Evolutionary conservation across 2,329 filamentous ascomycete genomes (phyloP), one percentile per base, ranked within the genome.

Genomic region (Fusarium metavorans): DNA sequence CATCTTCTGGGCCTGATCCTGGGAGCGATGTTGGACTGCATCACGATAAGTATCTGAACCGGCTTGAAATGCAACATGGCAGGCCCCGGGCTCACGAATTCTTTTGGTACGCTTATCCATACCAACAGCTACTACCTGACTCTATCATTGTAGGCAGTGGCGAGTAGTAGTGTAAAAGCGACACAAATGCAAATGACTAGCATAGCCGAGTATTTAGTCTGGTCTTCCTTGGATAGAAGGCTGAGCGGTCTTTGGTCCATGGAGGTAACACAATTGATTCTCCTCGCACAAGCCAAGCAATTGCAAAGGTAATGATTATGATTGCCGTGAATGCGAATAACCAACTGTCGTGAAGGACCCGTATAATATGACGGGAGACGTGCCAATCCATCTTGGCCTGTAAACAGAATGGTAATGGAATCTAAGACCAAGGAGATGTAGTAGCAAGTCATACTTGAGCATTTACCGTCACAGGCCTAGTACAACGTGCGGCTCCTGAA

Each of bases 221-320:
- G 67, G 6, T 73, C 62, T 3, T 64, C 58, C 6, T 48, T 67
- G 2, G 70, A 58, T 18, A 71, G 73, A 23, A 73, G 37, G 18
- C 67, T 67, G 3, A 73, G 4, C 73, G 52, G 18, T 73, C 71
- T 41, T 71, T 73, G 5, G 70, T 73, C 71, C 70, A 73, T 2
- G 63, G 52, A 11, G 70, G 70, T 62, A 73, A 63, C 5, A 39
- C 6, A 14, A 73, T 64, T 6, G 58, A n/a, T 1, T 41, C 20
- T 11, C 34, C 52, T 9, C 71, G 67, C 0, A 73, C 71, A 6
- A 73, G 37, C 6, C 27, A 67, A 11, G 62, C 57, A 3, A 66
- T 20, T 25, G 39, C 25, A 9, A 73, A 73, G n/a, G 73, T 61
- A 0, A 30, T 18, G 14, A 73, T 48, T 7, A 73, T 45, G 6